A percentile compares a stretch with the other conserved stretches of the same genome.
Evolutionary conservation across 805 yeast species (phyloP).

Genomic region (Jamesozyma hellenica): DNA sequence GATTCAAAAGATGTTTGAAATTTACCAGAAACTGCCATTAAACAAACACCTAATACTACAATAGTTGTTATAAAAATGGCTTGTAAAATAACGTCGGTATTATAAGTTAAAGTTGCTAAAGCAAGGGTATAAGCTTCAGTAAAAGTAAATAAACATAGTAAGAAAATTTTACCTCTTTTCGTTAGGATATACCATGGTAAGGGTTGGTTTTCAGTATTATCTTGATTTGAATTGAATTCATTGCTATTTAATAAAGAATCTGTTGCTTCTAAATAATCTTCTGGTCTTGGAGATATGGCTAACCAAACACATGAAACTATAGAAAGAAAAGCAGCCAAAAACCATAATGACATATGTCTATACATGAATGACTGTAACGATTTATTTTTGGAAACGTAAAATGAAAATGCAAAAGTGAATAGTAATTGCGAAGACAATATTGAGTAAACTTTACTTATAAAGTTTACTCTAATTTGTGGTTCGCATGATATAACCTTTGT

Average conservation of each 20-base stretch:
- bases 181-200: slow-evolving; percentile 26
- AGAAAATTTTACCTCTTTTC: slow-evolving; percentile 31
- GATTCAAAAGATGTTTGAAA: slow-evolving; percentile 23
- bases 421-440: slow-evolving; percentile 56
- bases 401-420: slow-evolving; percentile 39
- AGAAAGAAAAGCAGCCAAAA: slow-evolving; percentile 47
- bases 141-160: slow-evolving; percentile 58
- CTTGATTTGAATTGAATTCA: slow-evolving; percentile 5
- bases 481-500: slow-evolving; percentile 72
- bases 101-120: slow-evolving; percentile 50
- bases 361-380: slow-evolving; percentile 40
- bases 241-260: not conserved
- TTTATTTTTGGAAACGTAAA: slow-evolving; percentile 13
- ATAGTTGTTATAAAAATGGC: slow-evolving; percentile 61
- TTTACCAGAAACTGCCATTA: slow-evolving; percentile 63
- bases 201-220: not conserved
- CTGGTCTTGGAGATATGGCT: slow-evolving; percentile 49
- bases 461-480: slow-evolving; percentile 61
- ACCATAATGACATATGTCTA: slow-evolving; percentile 47
- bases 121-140: slow-evolving; percentile 70
- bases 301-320: slow-evolving; percentile 59
- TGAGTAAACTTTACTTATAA: slow-evolving; percentile 70
- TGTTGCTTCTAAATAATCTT: slow-evolving; percentile 35
- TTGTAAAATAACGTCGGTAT: slow-evolving; percentile 54
- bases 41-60: slow-evolving; percentile 65